These are phyloP conservation scores for Nakaseomyces kungkrabaensis DNA, from an alignment of 1,139 yeast genomes.

Conservation along the genomic window DNA sequence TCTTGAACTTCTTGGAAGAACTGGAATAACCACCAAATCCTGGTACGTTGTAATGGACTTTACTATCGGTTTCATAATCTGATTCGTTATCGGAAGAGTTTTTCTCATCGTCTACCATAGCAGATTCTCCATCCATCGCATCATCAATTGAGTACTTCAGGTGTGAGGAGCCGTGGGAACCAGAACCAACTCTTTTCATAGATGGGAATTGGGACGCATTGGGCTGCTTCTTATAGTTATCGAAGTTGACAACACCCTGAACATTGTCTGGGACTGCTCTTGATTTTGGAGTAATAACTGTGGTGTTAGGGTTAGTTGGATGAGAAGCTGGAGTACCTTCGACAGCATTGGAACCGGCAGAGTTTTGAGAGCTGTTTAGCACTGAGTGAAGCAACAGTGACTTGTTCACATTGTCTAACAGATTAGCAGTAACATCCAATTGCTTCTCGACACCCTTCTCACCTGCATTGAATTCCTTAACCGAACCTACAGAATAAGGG, in stretches of 20 bases:
- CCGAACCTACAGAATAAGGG: constrained; percentile 5
- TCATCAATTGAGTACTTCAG: constrained; percentile 4
- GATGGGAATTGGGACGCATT: constrained; percentile 16
- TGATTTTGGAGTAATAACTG: constrained; percentile 27
- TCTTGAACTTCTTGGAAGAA: constrained; percentile 32
- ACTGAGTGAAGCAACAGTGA: constrained; percentile 16
- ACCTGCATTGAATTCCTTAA: neutral
- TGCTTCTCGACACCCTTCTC: constrained; percentile 5
- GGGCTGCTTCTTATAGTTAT: constrained; percentile 18
- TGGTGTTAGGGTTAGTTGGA: constrained; percentile 8
- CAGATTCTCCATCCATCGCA: constrained; percentile 12
- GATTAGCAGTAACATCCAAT: constrained; percentile 15
- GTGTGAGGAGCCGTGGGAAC: neutral
- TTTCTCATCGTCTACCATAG: constrained; percentile 1
- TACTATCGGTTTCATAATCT: constrained; percentile 18
- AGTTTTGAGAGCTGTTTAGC: constrained; percentile 16
- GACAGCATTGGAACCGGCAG: constrained; percentile 6
- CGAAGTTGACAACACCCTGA: constrained; percentile 23
- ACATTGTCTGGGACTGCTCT: constrained; percentile 24
- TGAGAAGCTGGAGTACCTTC: constrained; percentile 8
- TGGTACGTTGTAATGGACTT: constrained; percentile 35
- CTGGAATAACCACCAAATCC: constrained; percentile 73
- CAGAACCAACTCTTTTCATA: constrained; percentile 17
- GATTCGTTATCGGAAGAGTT: constrained; percentile 2
- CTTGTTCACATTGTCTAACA: constrained; percentile 19